Conservation (phyloP, 2,329 filamentous ascomycete genomes). For the Podosphaera leucotricha region DNA sequence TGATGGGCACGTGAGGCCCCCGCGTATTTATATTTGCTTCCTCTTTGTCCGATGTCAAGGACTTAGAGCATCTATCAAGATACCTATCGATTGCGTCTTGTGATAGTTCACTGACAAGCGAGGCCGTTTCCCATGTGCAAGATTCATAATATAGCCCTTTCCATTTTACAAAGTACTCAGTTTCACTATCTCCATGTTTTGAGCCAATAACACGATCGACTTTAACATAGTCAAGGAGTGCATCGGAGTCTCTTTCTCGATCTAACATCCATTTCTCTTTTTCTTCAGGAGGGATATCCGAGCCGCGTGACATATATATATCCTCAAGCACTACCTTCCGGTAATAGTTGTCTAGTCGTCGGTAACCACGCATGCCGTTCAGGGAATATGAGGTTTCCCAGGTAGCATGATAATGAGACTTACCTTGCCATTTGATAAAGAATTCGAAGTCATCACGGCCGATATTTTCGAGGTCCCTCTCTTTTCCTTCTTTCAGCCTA, state of each 20-base stretch:
- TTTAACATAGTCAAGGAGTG: conserved; percentile 69
- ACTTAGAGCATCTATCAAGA: conserved; percentile 58
- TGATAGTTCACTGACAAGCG: conserved; percentile 51
- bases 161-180: conserved; percentile 93
- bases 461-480: conserved; percentile 29
- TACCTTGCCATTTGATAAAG: conserved; percentile 89
- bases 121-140: conserved; percentile 76
- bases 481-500: conserved; percentile 45
- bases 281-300: conserved; percentile 57
- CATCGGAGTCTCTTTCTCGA: conserved; percentile 71
- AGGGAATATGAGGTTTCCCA: conserved; percentile 70
- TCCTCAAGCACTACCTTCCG: conserved; percentile 62
- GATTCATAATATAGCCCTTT: conserved; percentile 81
- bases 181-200: conserved; percentile 54
- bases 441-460: conserved; percentile 63
- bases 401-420: conserved; percentile 84
- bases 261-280: conserved; percentile 91
- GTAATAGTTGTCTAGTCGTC: conserved; percentile 88
- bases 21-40: conserved; percentile 58
- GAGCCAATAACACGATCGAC: conserved; percentile 82
- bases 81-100: conserved; percentile 84
- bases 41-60: conserved; percentile 55
- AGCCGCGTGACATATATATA: conserved; percentile 50
- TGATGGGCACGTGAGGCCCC: conserved; percentile 43
- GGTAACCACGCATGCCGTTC: conserved; percentile 55